Conservation (phyloP, 1,139 yeast species). For the Taphrina populina region DNA sequence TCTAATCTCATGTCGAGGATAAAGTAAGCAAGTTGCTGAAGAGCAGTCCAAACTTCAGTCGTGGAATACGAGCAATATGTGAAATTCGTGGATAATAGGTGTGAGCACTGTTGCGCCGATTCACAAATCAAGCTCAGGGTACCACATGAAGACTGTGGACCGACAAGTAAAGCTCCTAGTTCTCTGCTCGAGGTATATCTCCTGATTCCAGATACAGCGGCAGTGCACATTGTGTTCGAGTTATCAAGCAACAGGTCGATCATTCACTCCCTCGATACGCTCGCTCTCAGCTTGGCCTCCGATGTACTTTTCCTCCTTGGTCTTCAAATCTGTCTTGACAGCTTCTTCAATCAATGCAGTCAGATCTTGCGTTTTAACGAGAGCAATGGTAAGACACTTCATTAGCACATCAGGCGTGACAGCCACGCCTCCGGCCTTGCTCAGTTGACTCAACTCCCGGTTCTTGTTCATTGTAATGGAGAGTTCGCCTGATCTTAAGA, state of each 20-base stretch:
- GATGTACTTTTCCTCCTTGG: slow-evolving; percentile 32
- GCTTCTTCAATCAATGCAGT: slow-evolving; percentile 63
- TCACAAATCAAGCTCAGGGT: too few relatives aligned
- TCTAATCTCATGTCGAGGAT: too few relatives aligned
- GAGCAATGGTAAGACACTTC: slow-evolving; percentile 69
- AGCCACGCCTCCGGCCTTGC: slow-evolving; percentile 87
- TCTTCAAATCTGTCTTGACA: slow-evolving; percentile 57
- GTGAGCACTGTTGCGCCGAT: too few relatives aligned
- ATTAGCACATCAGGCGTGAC: slow-evolving; percentile 70
- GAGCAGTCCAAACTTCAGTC: too few relatives aligned
- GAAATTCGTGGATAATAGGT: too few relatives aligned
- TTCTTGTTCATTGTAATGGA: slow-evolving; percentile 86
- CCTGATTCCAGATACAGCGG: too few relatives aligned
- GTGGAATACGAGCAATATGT: too few relatives aligned
- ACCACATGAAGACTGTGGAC: too few relatives aligned
- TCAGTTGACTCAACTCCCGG: slow-evolving; percentile 82
- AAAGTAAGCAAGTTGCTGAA: too few relatives aligned
- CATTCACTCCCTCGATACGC: slow-evolving; percentile 29
- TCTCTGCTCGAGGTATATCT: too few relatives aligned
- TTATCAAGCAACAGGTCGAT: slow-evolving; percentile 12
- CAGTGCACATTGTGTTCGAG: too few relatives aligned
- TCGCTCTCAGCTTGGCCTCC: slow-evolving; percentile 40
- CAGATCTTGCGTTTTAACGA: slow-evolving; percentile 58
- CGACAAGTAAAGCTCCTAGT: too few relatives aligned
- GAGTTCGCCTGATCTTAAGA: slow-evolving; percentile 71